Evolutionary conservation across 345 rosid species (phyloP), one percentile per base, ranked within the genome.

Genomic region (Aquilaria sinensis): DNA sequence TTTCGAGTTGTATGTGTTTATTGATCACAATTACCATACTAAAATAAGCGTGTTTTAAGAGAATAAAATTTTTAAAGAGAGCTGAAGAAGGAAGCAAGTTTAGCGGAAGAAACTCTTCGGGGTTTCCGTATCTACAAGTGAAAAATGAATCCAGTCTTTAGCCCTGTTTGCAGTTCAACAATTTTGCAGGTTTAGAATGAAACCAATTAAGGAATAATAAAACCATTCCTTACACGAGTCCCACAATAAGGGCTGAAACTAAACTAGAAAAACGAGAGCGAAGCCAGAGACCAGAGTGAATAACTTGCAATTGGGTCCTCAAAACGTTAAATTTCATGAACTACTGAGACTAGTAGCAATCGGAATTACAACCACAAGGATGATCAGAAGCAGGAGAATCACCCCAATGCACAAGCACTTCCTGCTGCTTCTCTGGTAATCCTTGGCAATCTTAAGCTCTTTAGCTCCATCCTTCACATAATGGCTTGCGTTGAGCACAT

Each of bases 401-500:
- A 87, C 2, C 51, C 85, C 96, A 49, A 89, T 60, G 15, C 90
- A 85, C 88, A 89, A 78, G 67, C 96, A 95, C 65, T 85, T 91
- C 82, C 93, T 85, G 71, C 84, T 89, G 77, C 72, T 73, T 59
- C 71, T 81, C 70, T 95, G 96, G 72, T 91, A 85, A 2, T 63
- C 72, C 72, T 84, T 89, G 0, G 97, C 99, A 3, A 69, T 67
- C 58, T 77, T 87, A 13, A 91, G 92, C 77, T 91, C 83, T 12
- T 79, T 83, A 2, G 96, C 70, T 2, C 96, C 99, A 53, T 81
- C 94, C 58, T 83, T 87, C 23, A 95, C 99, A 23, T 91, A 91
- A 57, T 89, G 86, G 10, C 84, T 72, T 0, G 96, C 99, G 56
- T 78, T 89, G 82, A 89, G 41, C 60, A 95, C 97, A 54, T 95